These are phyloP conservation scores for Yamadazyma taylorii DNA, from an alignment of 1,139 yeast species.

Conservation along the genomic window DNA sequence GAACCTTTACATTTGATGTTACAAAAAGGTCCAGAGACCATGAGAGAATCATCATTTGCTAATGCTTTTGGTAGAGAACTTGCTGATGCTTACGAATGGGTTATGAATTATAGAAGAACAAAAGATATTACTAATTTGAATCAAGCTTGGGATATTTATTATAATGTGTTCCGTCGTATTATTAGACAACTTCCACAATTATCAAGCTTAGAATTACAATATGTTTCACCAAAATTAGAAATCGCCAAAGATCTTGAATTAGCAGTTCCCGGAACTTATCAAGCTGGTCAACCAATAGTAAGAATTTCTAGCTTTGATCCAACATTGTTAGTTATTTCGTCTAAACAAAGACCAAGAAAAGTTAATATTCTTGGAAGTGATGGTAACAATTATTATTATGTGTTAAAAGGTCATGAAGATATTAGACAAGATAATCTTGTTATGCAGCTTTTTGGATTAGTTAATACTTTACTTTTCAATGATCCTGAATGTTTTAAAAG, in stretches of 20 bases:
- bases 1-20: slow-evolving; percentile 87
- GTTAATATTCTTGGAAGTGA: slow-evolving; percentile 80
- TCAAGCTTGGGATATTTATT: slow-evolving; percentile 97
- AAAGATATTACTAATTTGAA: slow-evolving; percentile 86
- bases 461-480: slow-evolving; percentile 81
- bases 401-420: slow-evolving; percentile 95
- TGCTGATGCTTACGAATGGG: slow-evolving; percentile 93
- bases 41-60: slow-evolving; percentile 90
- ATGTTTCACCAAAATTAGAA: slow-evolving; percentile 86
- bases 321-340: slow-evolving; percentile 82
- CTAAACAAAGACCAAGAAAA: slow-evolving; percentile 94
- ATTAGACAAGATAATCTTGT: slow-evolving; percentile 96
- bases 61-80: slow-evolving; percentile 93
- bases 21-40: slow-evolving; percentile 86
- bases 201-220: slow-evolving; percentile 83
- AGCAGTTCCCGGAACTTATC: slow-evolving; percentile 93
- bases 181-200: slow-evolving; percentile 86
- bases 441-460: slow-evolving; percentile 96
- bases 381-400: slow-evolving; percentile 82
- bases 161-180: slow-evolving; percentile 88
- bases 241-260: slow-evolving; percentile 78
- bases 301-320: slow-evolving; percentile 78
- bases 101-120: slow-evolving; percentile 77
- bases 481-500: slow-evolving; percentile 97
- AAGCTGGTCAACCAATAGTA: slow-evolving; percentile 78